Evolutionary conservation across 345 rosid genomes (phyloP).

Genomic region (Sapria himalayana): DNA sequence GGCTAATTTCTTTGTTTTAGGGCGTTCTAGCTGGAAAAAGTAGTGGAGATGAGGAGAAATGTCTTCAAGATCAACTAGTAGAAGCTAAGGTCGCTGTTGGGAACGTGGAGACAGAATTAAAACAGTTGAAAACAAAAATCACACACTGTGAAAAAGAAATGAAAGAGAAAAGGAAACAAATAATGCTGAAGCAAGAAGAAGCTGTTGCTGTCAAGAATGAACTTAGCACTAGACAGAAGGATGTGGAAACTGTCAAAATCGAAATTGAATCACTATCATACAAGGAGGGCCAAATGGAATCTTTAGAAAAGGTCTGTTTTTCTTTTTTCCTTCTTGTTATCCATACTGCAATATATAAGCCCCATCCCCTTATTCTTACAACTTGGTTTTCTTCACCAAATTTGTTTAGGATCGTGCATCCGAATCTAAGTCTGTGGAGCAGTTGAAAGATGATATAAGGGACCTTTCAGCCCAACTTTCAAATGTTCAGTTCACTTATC

Average conservation of each 20-base stretch:
- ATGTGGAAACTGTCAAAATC: slow-evolving; percentile 33
- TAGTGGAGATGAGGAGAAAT: slow-evolving; percentile 82
- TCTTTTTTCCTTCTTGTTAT: slow-evolving; percentile 4
- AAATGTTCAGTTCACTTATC: slow-evolving; percentile 66
- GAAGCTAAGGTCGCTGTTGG: slow-evolving; percentile 92
- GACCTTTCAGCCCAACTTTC: slow-evolving; percentile 52
- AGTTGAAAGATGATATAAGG: slow-evolving; percentile 56
- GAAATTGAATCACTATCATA: slow-evolving; percentile 48
- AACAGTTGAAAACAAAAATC: slow-evolving; percentile 69
- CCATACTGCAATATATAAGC: slow-evolving; percentile 1
- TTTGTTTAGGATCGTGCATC: slow-evolving; percentile 45
- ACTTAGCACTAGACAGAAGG: slow-evolving; percentile 39
- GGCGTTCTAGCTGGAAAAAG: slow-evolving; percentile 93
- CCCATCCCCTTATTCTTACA: slow-evolving; percentile 9
- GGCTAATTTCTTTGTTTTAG: too few species aligned
- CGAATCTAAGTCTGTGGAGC: slow-evolving; percentile 47
- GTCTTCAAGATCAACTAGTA: slow-evolving; percentile 86
- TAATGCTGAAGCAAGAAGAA: slow-evolving; percentile 61
- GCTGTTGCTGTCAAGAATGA: slow-evolving; percentile 61
- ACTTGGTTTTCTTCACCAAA: slow-evolving; percentile 5
- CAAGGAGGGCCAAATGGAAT: slow-evolving; percentile 71
- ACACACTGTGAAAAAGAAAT: slow-evolving; percentile 68
- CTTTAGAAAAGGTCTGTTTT: slow-evolving; percentile 59
- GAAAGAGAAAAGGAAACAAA: slow-evolving; percentile 46
- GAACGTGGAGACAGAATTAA: slow-evolving; percentile 66